phyloP scores from a whole-genome alignment of 805 yeast genomes.

The Yarrowia porcina region DNA sequence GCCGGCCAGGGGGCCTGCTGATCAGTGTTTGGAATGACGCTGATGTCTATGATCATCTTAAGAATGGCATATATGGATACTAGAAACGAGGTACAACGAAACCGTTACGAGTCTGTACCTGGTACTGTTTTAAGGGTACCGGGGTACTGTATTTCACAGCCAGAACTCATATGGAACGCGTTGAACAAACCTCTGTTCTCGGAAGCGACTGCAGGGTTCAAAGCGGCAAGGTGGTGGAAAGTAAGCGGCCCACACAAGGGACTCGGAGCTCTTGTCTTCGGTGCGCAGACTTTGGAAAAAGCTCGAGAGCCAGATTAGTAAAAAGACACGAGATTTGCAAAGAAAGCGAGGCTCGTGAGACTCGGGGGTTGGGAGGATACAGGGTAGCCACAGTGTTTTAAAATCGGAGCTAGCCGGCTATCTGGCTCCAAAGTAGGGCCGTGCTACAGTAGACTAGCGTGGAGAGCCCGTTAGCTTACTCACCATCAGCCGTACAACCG shows the following conservation, averaged over 20 bases:
- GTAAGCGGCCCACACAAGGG: background rate
- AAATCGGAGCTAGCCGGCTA: background rate
- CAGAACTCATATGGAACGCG: too few relatives aligned
- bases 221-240: background rate
- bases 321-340: background rate
- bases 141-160: too few relatives aligned
- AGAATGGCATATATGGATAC: too few relatives aligned
- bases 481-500: conserved; percentile 21
- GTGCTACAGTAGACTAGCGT: background rate
- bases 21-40: background rate
- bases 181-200: too few relatives aligned
- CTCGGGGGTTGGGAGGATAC: background rate
- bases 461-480: conserved; percentile 8
- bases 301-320: too few relatives aligned
- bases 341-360: background rate
- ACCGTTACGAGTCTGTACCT: too few relatives aligned
- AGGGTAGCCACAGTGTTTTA: background rate
- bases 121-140: too few relatives aligned
- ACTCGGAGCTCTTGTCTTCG: background rate
- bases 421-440: conserved; percentile 10
- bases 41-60: background rate
- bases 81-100: too few relatives aligned
- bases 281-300: too few relatives aligned
- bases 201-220: conserved; percentile 21
- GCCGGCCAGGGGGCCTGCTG: conserved; percentile 11